Percentiles rank a stretch among this genome's conserved stretches.
Evolutionary conservation across 495 filamentous ascomycete genomes (phyloP).

Genomic region (Pseudotulostoma volvatum): DNA sequence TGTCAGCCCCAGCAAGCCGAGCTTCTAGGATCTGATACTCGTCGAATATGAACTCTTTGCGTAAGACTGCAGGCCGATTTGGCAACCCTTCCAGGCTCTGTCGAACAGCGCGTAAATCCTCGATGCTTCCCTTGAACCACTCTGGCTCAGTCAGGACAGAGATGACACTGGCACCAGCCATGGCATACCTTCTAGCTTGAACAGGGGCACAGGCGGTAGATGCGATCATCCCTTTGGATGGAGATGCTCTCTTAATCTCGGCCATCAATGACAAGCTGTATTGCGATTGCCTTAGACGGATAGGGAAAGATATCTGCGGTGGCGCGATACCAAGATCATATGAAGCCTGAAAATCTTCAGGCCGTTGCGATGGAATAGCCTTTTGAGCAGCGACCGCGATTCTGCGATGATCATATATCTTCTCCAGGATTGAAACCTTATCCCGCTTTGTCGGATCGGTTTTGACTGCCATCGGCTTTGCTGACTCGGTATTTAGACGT

Average conservation of each 20-base stretch:
- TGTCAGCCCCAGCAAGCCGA: conserved; percentile 83
- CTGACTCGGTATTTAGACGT: neutral
- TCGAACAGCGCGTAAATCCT: conserved; percentile 78
- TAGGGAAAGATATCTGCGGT: conserved; percentile 67
- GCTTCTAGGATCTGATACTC: conserved; percentile 98
- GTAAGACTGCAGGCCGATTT: conserved; percentile 76
- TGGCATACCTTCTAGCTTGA: conserved; percentile 82
- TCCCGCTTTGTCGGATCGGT: conserved; percentile 27
- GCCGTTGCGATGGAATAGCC: conserved; percentile 67
- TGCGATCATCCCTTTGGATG: conserved; percentile 90
- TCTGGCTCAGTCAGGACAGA: conserved; percentile 95
- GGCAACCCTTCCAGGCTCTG: conserved; percentile 78
- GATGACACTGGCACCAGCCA: conserved; percentile 88
- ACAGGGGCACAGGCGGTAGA: conserved; percentile 71
- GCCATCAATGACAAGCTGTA: conserved; percentile 80
- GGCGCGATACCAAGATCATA: conserved; percentile 73
- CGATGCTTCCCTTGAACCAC: conserved; percentile 97
- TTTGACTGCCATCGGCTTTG: conserved; percentile 4
- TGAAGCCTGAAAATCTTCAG: conserved; percentile 67
- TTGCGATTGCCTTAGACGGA: conserved; percentile 60
- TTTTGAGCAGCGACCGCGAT: conserved; percentile 70
- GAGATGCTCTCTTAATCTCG: conserved; percentile 92
- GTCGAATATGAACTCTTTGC: conserved; percentile 97
- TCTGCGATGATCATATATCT: conserved; percentile 76
- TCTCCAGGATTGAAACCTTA: conserved; percentile 75